Evolutionary conservation across 257 asterid species (phyloP).

Genomic region (Solanum clarkiae): DNA sequence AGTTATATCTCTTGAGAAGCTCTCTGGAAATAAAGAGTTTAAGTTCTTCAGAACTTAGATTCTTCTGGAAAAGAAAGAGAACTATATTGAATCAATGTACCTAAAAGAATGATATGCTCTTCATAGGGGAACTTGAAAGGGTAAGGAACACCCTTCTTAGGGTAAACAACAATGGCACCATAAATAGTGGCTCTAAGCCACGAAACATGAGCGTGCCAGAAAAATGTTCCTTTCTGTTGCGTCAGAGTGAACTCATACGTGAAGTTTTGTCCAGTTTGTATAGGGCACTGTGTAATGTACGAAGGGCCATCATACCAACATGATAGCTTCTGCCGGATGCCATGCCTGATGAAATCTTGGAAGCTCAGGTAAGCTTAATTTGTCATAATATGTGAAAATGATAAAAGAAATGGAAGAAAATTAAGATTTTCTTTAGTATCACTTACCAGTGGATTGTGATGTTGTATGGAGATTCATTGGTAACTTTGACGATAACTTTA

Average conservation of each 20-base stretch:
- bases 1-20: neutral
- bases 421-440: neutral
- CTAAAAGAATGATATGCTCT: conserved; percentile 43
- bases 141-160: conserved; percentile 40
- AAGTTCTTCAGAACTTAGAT: neutral
- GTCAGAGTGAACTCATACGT: conserved; percentile 42
- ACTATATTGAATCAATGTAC: conserved; percentile 8
- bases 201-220: conserved; percentile 67
- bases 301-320: conserved; percentile 74
- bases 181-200: conserved; percentile 57
- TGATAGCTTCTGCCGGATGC: conserved; percentile 42
- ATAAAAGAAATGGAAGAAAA: too few relatives aligned
- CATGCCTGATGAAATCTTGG: conserved; percentile 36
- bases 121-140: conserved; percentile 43
- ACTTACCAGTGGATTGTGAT: conserved; percentile 53
- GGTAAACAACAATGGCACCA: conserved; percentile 52
- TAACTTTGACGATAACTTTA: conserved; percentile 26
- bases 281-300: conserved; percentile 54
- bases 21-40: neutral
- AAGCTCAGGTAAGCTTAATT: neutral
- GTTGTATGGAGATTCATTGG: conserved; percentile 37
- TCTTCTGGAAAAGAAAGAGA: neutral
- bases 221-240: conserved; percentile 53
- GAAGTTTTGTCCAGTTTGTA: conserved; percentile 44
- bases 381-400: neutral